Evolutionary conservation across 306 rosid species (phyloP).

Genomic region (Trichosanthes truncata): DNA sequence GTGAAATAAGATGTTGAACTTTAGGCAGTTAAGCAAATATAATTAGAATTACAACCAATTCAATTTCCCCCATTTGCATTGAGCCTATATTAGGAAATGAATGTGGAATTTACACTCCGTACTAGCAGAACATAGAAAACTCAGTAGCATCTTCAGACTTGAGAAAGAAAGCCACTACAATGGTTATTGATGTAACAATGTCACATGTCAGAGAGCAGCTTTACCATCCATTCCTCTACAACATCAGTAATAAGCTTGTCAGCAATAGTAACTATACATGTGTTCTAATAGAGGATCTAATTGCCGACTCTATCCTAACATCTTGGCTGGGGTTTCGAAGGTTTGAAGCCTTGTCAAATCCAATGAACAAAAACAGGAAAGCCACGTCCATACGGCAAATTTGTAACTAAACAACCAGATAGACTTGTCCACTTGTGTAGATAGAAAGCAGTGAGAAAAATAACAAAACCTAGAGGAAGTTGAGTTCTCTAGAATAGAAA

Average conservation of each 20-base stretch:
- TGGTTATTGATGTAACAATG: conserved; percentile 72
- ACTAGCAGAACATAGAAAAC: conserved; percentile 50
- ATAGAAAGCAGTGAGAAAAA: background rate
- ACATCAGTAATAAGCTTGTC: conserved; percentile 20
- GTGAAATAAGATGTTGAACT: background rate
- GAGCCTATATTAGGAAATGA: conserved; percentile 7
- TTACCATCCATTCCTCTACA: conserved; percentile 86
- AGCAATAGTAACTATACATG: background rate
- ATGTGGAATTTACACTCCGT: conserved; percentile 10
- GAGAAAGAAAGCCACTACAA: conserved; percentile 77
- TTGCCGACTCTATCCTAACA: background rate
- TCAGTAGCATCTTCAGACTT: conserved; percentile 90
- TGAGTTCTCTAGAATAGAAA: background rate
- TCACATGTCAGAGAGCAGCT: conserved; percentile 76
- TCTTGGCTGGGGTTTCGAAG: background rate
- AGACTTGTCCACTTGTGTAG: background rate
- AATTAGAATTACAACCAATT: background rate
- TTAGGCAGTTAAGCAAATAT: background rate
- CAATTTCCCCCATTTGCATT: background rate
- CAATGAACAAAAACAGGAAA: background rate
- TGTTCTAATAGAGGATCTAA: background rate
- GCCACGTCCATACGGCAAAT: background rate
- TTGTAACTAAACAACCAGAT: background rate
- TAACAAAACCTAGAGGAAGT: background rate
- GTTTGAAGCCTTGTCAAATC: background rate